Conservation (phyloP, 768 basidiomycete species). For the Russula compacta region DNA sequence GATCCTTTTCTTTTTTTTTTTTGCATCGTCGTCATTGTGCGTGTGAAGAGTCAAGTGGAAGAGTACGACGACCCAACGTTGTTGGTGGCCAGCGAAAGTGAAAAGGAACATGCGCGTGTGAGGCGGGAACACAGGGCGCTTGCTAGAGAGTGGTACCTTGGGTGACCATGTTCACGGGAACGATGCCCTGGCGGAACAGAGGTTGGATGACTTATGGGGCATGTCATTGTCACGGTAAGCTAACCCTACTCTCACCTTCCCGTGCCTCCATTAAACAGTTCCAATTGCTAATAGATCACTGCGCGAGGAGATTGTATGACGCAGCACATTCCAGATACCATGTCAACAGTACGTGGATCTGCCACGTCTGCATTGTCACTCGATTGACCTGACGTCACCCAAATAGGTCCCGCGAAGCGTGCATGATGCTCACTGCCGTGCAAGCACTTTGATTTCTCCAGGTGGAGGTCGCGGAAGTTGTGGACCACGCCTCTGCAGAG, state of each 20-base stretch:
- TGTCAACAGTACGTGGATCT: constrained; percentile 54
- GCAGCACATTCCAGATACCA: constrained; percentile 54
- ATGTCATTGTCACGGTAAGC: constrained; percentile 58
- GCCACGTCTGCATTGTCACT: neutral
- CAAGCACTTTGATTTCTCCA: constrained; percentile 67
- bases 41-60: constrained; percentile 32
- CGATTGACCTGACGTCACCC: neutral
- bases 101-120: constrained; percentile 54
- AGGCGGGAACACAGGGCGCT: constrained; percentile 62
- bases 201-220: constrained; percentile 74
- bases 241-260: neutral
- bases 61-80: constrained; percentile 44
- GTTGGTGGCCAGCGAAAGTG: constrained; percentile 37
- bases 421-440: constrained; percentile 49
- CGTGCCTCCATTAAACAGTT: neutral
- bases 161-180: constrained; percentile 17
- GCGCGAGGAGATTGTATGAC: constrained; percentile 53
- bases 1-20: neutral
- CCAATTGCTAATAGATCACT: constrained; percentile 37
- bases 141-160: constrained; percentile 16
- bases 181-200: constrained; percentile 13
- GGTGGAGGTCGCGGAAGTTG: constrained; percentile 57
- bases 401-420: constrained; percentile 74
- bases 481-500: constrained; percentile 54
- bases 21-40: neutral